Evolutionary conservation across 2,329 filamentous ascomycete genomes (phyloP), one percentile per base, ranked within the genome.

Genomic region (Trichoderma sp.): DNA sequence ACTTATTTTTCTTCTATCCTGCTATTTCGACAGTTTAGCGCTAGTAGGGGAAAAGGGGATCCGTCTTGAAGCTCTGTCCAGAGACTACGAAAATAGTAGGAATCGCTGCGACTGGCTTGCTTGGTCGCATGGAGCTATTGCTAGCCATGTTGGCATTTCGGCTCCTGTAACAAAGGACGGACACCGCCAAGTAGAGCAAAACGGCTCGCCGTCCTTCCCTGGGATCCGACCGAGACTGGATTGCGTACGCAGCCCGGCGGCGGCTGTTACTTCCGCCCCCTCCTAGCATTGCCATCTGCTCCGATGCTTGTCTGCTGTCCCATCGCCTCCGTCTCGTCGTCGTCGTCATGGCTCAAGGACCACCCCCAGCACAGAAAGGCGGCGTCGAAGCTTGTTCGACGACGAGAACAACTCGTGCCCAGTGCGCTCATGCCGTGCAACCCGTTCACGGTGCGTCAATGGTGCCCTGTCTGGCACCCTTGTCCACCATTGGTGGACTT

Each of bases 351-450:
- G 41, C 69, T 31, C 18, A n/a, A 35, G 31, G 35, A 38, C 33
- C 41, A 24, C 41, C 35, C 67, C 69, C 69, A 72, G 69, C 59
- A 41, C 41, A 64, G 27, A 72, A 56, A 45, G 60, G 69, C 69
- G 69, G 60, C 69, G 41, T 72, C 59, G 59, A 72, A 72, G 69
- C 72, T 68, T 63, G 65, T 68, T 67, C 72, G 33, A 62, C 33
- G 50, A 71, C 33, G 65, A 59, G 33, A 53, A 38, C 27, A 45
- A 68, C 66, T 65, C 69, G 41, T 72, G 69, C 65, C 59, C 69
- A 72, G 69, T 53, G 69, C 60, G n/a, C 69, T 27, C 68, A 60
- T 75, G 74, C 68, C 74, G 74, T 75, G 74, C 69, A 75, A 75
- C 74, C 74, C 74, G 68, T 75, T 72, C 41, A 75, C 64, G 65